A percentile compares a stretch with the other conserved stretches of the same genome.
These are phyloP conservation scores for Neurospora sp. DNA, from an alignment of 495 filamentous ascomycete species.

Conservation along the genomic window DNA sequence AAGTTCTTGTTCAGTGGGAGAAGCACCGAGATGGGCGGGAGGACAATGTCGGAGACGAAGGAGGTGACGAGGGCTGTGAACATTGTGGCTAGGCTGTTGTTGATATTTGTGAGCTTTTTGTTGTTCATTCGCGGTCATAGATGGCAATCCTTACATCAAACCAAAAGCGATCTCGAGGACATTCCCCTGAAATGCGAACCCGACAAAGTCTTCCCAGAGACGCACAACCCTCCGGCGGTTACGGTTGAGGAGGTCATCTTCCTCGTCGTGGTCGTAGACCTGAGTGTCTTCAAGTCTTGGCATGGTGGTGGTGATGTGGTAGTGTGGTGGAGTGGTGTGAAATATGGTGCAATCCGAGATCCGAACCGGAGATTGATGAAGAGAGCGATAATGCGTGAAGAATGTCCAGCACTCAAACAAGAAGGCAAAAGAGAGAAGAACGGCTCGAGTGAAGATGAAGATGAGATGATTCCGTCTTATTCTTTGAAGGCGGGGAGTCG, in stretches of 20 bases:
- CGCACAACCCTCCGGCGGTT: constrained; percentile 27
- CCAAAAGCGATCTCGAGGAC: constrained; percentile 68
- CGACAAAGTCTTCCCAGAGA: constrained; percentile 52
- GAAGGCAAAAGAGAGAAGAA: not conserved
- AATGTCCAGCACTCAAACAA: not conserved
- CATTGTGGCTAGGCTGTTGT: constrained; percentile 47
- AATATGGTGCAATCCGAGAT: not conserved
- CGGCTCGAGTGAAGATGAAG: not conserved
- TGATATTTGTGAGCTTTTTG: not conserved
- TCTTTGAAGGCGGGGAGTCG: not conserved
- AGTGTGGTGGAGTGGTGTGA: not conserved
- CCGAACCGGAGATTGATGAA: not conserved
- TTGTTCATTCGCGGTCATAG: not conserved
- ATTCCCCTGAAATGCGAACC: constrained; percentile 64
- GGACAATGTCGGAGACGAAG: constrained; percentile 59
- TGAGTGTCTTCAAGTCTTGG: not conserved
- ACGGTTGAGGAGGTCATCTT: constrained; percentile 25
- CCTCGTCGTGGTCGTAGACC: constrained; percentile 17
- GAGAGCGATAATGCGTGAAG: not conserved
- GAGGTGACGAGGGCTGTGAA: constrained; percentile 65
- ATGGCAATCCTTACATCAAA: constrained; percentile 46
- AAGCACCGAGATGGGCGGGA: constrained; percentile 58
- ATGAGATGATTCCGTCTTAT: not conserved
- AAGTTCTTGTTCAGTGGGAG: constrained; percentile 62
- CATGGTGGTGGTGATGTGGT: not conserved